Evolutionary conservation across 768 basidiomycete genomes (phyloP), one percentile per base, ranked within the genome.

Genomic region (Amanita phalloides): DNA sequence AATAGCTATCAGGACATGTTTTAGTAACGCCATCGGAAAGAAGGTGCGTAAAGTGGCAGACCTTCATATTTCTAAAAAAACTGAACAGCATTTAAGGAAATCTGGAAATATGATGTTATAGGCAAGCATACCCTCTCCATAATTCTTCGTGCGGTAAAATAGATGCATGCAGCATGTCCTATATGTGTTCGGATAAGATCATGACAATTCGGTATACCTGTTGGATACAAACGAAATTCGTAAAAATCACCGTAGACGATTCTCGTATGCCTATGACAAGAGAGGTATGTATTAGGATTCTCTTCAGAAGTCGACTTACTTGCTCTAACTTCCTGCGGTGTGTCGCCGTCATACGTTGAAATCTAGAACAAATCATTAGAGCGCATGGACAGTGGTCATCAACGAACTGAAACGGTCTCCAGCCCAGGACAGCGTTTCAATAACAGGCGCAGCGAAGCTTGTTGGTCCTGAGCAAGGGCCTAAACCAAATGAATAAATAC

Each of bases 401-500:
- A 26, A 47, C 54, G 42, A 37, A 82, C 83, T 62, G 72, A 72
- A 36, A 85, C 62, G 46, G 82, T 71, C 51, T 77, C 77, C n/a
- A 92, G 70, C 7, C 80, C 77, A 0, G 79, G 71, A 62, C 79
- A 82, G 7, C 71, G 68, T 50, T 58, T 72, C 0, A 93, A 58
- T 11, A 95, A 61, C 50, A 84, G 81, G 53, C 86, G 78, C 45
- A 94, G 64, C 1, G 86, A 81, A 3, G 69, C 66, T 57, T 74
- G 80, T 64, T 95, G 91, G 60, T 95, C 91, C 66, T 95, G 91
- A 1, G 92, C 91, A 37, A 95, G 70, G 13, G 91, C 91, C 86
- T 90, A 45, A 36, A 32, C 33, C 44, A 7, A 37, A 26, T 21
- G 43, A 5, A 38, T 28, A 8, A 38, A 45, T n/a, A 41, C 13